These are phyloP conservation scores for Daldinia grandis DNA, from an alignment of 495 filamentous ascomycete genomes.

Conservation along the genomic window DNA sequence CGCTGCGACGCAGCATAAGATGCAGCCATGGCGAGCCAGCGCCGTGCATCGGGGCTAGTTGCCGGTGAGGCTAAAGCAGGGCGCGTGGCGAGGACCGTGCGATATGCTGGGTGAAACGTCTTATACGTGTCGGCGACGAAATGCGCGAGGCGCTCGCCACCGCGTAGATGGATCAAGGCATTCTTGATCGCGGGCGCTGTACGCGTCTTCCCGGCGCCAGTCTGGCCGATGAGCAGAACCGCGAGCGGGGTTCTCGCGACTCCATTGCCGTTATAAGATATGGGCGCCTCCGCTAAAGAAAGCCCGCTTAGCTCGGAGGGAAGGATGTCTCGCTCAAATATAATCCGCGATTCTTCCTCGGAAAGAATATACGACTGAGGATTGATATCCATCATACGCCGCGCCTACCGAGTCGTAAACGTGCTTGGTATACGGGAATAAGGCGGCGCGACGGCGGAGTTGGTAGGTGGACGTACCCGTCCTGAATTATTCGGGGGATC, in stretches of 20 bases:
- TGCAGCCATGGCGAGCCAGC: constrained; percentile 49
- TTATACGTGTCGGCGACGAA: constrained; percentile 57
- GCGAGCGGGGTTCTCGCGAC: constrained; percentile 33
- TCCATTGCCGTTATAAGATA: background rate
- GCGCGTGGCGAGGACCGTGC: constrained; percentile 10
- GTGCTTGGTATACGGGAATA: background rate
- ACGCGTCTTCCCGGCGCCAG: constrained; percentile 54
- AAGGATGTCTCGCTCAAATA: constrained; percentile 38
- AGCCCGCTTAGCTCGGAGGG: constrained; percentile 31
- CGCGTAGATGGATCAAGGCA: constrained; percentile 27
- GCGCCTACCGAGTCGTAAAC: background rate
- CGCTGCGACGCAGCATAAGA: constrained; percentile 22
- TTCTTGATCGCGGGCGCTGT: constrained; percentile 42
- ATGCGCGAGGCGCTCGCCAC: constrained; percentile 37
- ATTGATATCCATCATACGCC: constrained; percentile 6
- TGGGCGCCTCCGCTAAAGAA: background rate
- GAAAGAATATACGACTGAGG: constrained; percentile 37
- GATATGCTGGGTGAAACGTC: constrained; percentile 52
- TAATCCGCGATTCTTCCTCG: constrained; percentile 25
- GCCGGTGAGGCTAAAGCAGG: constrained; percentile 44
- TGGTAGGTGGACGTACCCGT: background rate
- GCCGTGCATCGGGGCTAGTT: constrained; percentile 42
- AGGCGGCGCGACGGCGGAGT: background rate
- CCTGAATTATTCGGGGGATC: background rate
- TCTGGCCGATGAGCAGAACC: constrained; percentile 52